Conservation (phyloP, 2,329 filamentous ascomycete species). For the Claviceps purpurea region DNA sequence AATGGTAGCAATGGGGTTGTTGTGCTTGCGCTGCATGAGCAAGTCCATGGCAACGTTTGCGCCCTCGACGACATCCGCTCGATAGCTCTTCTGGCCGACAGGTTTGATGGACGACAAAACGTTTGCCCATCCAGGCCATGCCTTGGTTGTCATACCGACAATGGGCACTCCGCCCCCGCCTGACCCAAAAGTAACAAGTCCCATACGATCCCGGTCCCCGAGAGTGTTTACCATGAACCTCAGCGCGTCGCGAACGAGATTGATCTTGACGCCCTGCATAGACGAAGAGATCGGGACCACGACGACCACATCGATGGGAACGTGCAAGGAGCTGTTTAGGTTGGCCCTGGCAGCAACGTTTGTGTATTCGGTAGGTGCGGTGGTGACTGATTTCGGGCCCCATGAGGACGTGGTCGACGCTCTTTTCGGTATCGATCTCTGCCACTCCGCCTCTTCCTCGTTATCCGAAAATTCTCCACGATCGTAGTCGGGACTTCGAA, state of each 20-base stretch:
- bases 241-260: conserved; percentile 77
- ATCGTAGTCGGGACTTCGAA: conserved; percentile 66
- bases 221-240: conserved; percentile 84
- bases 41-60: conserved; percentile 98
- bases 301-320: conserved; percentile 88
- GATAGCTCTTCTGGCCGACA: conserved; percentile 89
- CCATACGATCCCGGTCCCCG: conserved; percentile 91
- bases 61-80: conserved; percentile 92
- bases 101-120: conserved; percentile 79
- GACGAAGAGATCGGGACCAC: conserved; percentile 96
- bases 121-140: conserved; percentile 83
- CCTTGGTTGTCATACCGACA: conserved; percentile 96
- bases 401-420: conserved; percentile 74
- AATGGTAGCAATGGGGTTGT: conserved; percentile 89
- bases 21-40: conserved; percentile 93
- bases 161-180: conserved; percentile 85
- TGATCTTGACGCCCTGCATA: conserved; percentile 99
- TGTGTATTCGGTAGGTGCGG: conserved; percentile 85
- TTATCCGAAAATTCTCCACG: conserved; percentile 63
- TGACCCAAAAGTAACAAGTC: conserved; percentile 90
- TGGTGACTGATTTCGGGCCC: conserved; percentile 71
- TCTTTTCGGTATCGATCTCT: conserved; percentile 49
- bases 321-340: conserved; percentile 50
- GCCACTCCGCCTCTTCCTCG: conserved; percentile 75
- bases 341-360: conserved; percentile 44